Evolutionary conservation across 1,284 basidiomycete species (phyloP).

Genomic region (Heliocybe sulcata): DNA sequence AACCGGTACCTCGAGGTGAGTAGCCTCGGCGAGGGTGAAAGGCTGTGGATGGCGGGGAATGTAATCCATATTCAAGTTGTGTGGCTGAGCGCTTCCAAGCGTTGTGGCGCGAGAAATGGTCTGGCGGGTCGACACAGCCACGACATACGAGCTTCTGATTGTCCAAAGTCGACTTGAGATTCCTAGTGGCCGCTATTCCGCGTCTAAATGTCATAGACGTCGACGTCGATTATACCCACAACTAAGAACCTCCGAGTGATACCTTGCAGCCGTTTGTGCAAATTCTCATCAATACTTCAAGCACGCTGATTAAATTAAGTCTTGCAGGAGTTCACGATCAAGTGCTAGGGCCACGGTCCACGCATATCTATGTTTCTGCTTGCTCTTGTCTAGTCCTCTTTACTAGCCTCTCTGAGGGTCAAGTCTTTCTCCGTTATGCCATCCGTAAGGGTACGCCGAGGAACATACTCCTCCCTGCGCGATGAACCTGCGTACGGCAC

Average conservation of each 20-base stretch:
- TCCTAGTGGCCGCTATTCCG: no score
- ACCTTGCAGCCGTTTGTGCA: no score
- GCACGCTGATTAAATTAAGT: no score
- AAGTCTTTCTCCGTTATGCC: slow-evolving; percentile 30
- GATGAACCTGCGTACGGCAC: slow-evolving; percentile 12
- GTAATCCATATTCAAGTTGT: slow-evolving; percentile 47
- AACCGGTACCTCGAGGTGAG: slow-evolving; percentile 54
- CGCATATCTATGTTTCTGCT: background rate
- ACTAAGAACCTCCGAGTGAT: no score
- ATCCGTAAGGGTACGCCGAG: slow-evolving; percentile 46
- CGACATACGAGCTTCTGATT: no score
- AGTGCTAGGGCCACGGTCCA: background rate
- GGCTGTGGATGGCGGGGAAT: slow-evolving; percentile 63
- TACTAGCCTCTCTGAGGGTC: background rate
- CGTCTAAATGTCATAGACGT: no score
- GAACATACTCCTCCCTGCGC: slow-evolving; percentile 31
- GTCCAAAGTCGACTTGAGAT: no score
- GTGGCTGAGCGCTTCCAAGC: background rate
- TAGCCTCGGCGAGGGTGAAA: slow-evolving; percentile 65
- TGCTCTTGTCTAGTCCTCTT: background rate
- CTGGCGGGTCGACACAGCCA: no score
- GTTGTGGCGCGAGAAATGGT: background rate
- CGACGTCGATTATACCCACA: no score
- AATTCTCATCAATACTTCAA: no score
- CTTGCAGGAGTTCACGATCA: background rate